Evolutionary conservation across 2,329 filamentous ascomycete species (phyloP).

Genomic region (Basipetospora chlamydospora): DNA sequence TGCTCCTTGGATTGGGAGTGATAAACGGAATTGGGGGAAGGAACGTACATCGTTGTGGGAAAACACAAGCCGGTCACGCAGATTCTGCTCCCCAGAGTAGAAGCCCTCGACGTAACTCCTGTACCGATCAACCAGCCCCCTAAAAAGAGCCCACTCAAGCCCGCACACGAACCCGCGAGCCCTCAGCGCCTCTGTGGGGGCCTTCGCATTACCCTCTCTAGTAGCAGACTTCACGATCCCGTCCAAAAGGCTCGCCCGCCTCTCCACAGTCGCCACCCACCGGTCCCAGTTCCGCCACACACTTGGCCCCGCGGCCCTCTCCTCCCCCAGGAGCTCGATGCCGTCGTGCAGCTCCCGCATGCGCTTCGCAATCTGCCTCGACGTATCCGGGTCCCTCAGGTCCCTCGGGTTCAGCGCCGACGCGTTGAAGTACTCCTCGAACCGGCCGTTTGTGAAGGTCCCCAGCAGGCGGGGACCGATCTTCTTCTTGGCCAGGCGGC

Average conservation of each 20-base stretch:
- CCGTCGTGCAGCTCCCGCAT: slow-evolving; percentile 95
- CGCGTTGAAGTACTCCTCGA: slow-evolving; percentile 87
- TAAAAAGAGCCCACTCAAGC: slow-evolving; percentile 68
- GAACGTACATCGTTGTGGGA: slow-evolving; percentile 85
- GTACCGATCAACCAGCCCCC: slow-evolving; percentile 60
- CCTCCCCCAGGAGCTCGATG: slow-evolving; percentile 67
- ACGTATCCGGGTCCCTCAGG: slow-evolving; percentile 68
- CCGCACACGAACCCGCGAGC: slow-evolving; percentile 66
- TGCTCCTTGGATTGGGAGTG: too few relatives aligned
- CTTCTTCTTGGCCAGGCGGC: slow-evolving; percentile 74
- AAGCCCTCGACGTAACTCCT: slow-evolving; percentile 55
- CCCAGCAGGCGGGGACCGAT: slow-evolving; percentile 86
- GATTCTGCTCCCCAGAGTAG: slow-evolving; percentile 51
- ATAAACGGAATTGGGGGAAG: too few relatives aligned
- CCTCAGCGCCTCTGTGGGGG: slow-evolving; percentile 42
- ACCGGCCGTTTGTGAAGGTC: slow-evolving; percentile 86
- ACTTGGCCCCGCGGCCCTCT: slow-evolving; percentile 63
- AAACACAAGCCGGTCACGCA: slow-evolving; percentile 72
- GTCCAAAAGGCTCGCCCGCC: slow-evolving; percentile 42
- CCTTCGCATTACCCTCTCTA: slow-evolving; percentile 18
- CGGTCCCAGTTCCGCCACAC: slow-evolving; percentile 93
- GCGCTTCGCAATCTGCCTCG: slow-evolving; percentile 86
- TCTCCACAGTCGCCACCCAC: slow-evolving; percentile 57
- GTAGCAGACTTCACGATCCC: slow-evolving; percentile 42
- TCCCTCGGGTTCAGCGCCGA: slow-evolving; percentile 63